Evolutionary conservation across 345 rosid species (phyloP).

Genomic region (Populus simonii): DNA sequence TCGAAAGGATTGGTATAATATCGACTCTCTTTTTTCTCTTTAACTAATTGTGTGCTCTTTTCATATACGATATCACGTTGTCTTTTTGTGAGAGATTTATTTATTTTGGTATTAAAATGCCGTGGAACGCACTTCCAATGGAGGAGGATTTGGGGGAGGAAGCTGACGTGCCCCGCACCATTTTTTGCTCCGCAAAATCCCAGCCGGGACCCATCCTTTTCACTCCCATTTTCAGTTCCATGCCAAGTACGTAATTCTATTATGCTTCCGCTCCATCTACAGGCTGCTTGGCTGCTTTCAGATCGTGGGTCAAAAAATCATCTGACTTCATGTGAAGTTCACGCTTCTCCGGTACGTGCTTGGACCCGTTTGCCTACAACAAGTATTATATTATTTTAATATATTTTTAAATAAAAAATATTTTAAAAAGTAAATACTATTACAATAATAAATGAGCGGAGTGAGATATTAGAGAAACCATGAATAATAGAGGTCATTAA

Average conservation of each 20-base stretch:
- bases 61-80: too few species aligned
- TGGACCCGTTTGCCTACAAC: background rate
- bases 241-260: constrained; percentile 3
- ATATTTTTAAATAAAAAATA: too few species aligned
- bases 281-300: background rate
- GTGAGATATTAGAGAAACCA: too few species aligned
- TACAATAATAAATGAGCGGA: too few species aligned
- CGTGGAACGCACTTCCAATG: constrained; percentile 75
- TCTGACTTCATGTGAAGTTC: constrained; percentile 10
- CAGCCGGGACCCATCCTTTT: constrained; percentile 15
- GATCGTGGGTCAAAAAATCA: constrained; percentile 10
- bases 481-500: too few species aligned
- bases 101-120: constrained; percentile 23
- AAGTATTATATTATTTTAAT: too few species aligned
- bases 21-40: background rate
- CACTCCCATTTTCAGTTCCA: constrained; percentile 1
- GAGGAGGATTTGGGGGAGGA: constrained; percentile 43
- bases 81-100: background rate
- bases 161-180: constrained; percentile 65
- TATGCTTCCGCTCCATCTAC: background rate
- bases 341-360: background rate
- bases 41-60: background rate
- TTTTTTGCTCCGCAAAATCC: background rate
- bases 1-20: constrained; percentile 16
- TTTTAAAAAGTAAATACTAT: too few species aligned